These are phyloP conservation scores for Yamadazyma sp. DNA, from an alignment of 805 yeast species.

Conservation along the genomic window DNA sequence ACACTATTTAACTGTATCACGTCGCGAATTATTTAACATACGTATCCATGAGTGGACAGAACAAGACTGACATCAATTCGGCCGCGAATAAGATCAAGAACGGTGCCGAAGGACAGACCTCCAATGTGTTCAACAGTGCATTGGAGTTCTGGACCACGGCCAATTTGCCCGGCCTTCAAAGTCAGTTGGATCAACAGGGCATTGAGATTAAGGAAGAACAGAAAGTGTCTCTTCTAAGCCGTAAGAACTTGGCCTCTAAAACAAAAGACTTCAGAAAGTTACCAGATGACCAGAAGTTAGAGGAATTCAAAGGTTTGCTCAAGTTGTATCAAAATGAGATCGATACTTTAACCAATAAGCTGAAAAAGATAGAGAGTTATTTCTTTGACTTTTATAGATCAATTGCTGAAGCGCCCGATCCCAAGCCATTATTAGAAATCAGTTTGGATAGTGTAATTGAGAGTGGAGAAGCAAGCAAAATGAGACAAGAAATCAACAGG, in stretches of 20 bases:
- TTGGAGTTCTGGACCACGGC: constrained; percentile 74
- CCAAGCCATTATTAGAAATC: constrained; percentile 73
- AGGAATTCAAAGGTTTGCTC: constrained; percentile 63
- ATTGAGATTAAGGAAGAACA: constrained; percentile 70
- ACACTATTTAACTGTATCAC: not conserved
- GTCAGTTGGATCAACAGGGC: constrained; percentile 71
- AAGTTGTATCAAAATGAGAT: constrained; percentile 84
- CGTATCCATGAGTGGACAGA: constrained; percentile 4
- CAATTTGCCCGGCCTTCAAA: constrained; percentile 69
- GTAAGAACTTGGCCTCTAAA: constrained; percentile 75
- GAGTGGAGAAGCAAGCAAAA: constrained; percentile 49
- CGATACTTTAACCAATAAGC: constrained; percentile 75
- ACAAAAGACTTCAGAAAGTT: constrained; percentile 86
- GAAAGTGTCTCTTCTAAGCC: constrained; percentile 59
- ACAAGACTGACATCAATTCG: constrained; percentile 4
- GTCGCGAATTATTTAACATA: too few species aligned
- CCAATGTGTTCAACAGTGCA: constrained; percentile 51
- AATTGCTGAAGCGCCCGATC: constrained; percentile 91
- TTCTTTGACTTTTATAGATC: constrained; percentile 74
- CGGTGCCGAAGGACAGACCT: constrained; percentile 6
- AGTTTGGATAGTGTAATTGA: constrained; percentile 63
- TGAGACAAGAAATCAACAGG: constrained; percentile 49
- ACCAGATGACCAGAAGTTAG: constrained; percentile 63
- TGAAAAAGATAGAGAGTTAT: constrained; percentile 69
- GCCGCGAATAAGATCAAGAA: constrained; percentile 1